Conservation (phyloP, 2,329 filamentous ascomycete species). For the Domatiomyces catenatus region DNA sequence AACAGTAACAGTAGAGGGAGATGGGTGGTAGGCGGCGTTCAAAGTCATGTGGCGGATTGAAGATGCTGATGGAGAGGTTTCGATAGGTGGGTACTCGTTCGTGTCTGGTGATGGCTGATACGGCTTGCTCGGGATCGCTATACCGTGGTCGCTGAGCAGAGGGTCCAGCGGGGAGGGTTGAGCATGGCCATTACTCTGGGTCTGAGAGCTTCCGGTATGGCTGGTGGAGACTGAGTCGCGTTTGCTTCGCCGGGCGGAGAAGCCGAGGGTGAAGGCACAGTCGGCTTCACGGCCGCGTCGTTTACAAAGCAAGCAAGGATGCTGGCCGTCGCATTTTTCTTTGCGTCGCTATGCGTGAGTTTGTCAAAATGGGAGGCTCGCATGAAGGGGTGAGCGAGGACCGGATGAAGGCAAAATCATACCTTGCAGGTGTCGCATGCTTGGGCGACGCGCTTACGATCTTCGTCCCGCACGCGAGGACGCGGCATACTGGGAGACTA, state of each 20-base stretch:
- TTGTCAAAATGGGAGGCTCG: constrained; percentile 8
- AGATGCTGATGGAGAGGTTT: not conserved
- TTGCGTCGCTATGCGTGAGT: constrained; percentile 23
- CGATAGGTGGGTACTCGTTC: not conserved
- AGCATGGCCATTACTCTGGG: not conserved
- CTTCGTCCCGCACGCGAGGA: constrained; percentile 17
- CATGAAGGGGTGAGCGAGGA: not conserved
- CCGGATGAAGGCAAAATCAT: not conserved
- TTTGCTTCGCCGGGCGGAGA: constrained; percentile 2
- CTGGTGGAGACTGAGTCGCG: not conserved
- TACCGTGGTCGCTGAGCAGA: not conserved
- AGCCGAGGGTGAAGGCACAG: constrained; percentile 26
- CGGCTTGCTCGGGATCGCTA: not conserved
- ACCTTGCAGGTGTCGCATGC: constrained; percentile 17
- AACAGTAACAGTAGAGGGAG: not conserved
- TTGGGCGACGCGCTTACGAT: constrained; percentile 16
- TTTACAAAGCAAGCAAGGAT: constrained; percentile 37
- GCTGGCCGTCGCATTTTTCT: constrained; percentile 38
- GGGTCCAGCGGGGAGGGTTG: not conserved
- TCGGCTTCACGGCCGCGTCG: constrained; percentile 27
- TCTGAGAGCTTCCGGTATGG: not conserved
- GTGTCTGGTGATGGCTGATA: not conserved
- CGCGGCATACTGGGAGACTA: constrained; percentile 12
- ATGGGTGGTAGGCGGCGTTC: constrained; percentile 9
- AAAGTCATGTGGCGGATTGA: constrained; percentile 10